Conservation (phyloP, 2,329 filamentous ascomycete species). For the Neonectria sp. region DNA sequence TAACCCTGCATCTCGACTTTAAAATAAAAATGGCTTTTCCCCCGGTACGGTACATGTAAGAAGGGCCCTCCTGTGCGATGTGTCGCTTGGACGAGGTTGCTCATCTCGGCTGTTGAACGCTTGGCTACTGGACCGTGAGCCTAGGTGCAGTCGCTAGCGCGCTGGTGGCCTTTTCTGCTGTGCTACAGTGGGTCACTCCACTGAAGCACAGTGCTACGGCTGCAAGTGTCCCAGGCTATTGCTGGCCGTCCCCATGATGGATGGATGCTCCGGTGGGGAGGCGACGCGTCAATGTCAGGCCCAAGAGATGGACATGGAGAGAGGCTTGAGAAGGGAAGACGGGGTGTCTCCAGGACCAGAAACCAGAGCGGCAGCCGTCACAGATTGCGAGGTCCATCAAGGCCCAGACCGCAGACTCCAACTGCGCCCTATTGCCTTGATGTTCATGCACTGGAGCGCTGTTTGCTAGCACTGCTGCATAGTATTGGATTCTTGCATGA, state of each 20-base stretch:
- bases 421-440: too few species aligned
- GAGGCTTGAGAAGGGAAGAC: not conserved
- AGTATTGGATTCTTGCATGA: slow-evolving; percentile 3
- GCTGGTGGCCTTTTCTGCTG: slow-evolving; percentile 7
- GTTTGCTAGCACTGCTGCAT: not conserved
- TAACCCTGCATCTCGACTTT: slow-evolving; percentile 27
- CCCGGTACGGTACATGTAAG: slow-evolving; percentile 7
- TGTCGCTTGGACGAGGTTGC: slow-evolving; percentile 1
- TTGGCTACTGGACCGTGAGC: slow-evolving; percentile 33
- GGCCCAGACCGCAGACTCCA: not conserved
- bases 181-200: not conserved
- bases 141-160: slow-evolving; percentile 14
- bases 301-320: not conserved
- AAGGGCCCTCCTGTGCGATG: not conserved
- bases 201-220: not conserved
- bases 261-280: slow-evolving; percentile 8
- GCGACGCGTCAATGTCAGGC: slow-evolving; percentile 23
- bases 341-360: not conserved
- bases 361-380: not conserved
- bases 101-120: slow-evolving; percentile 46
- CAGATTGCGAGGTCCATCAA: slow-evolving; percentile 13
- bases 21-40: slow-evolving; percentile 18
- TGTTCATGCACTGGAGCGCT: too few species aligned
- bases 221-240: slow-evolving; percentile 8
- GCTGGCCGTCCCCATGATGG: not conserved